Base-by-base conservation (phyloP, 768 basidiomycete species). In the Macrocybe gigantea region DNA sequence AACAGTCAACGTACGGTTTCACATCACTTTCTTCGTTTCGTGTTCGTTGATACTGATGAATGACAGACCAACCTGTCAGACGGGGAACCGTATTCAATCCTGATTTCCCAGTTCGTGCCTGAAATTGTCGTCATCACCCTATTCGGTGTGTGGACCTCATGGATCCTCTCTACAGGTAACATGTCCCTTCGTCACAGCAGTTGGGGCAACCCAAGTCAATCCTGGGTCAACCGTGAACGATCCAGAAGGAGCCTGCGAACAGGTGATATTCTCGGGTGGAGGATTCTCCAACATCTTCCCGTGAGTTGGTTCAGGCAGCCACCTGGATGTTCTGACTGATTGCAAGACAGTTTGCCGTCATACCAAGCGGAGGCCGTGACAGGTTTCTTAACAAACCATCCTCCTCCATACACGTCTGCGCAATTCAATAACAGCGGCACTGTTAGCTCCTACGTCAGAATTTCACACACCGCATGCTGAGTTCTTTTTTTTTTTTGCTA, bases 401-500 rank as follows among this genome's bases (percentile, higher is more conserved):
- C 71, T 5, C 74, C 77, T 8, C 52, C 70, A 5, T 79, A 65
- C 60, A 62, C 65, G 2, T 33, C 60, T 14, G 62, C 57, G 11
- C 62, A 73, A 47, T 79, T 73, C 59, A 79, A 78, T 52, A 70
- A 74, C 44, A 68, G 68, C 7, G 72, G 72, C 44, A 66, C 52
- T n/a, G 71, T 64, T 33, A 44, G 57, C 38, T 32, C 4, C 38
- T 33, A 32, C 29, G 34, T n/a, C 4, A 5, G 10, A 14, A 10
- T 49, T 49, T 13, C 34, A 15, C 30, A 22, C 2, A 9, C 34
- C 41, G 22, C 22, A 22, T 22, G 4, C 22, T 22, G 22, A 22
- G 22, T 4, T 22, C 22, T 42, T 22, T 10, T 14, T 15, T 7
- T 14, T 3, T 43, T 33, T 31, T 15, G 30, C 32, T n/a, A 75